A percentile compares a stretch with the other conserved stretches of the same genome.
Evolutionary conservation across 2,329 filamentous ascomycete genomes (phyloP).

Genomic region (Immersiporthe knoxdaviesiana): DNA sequence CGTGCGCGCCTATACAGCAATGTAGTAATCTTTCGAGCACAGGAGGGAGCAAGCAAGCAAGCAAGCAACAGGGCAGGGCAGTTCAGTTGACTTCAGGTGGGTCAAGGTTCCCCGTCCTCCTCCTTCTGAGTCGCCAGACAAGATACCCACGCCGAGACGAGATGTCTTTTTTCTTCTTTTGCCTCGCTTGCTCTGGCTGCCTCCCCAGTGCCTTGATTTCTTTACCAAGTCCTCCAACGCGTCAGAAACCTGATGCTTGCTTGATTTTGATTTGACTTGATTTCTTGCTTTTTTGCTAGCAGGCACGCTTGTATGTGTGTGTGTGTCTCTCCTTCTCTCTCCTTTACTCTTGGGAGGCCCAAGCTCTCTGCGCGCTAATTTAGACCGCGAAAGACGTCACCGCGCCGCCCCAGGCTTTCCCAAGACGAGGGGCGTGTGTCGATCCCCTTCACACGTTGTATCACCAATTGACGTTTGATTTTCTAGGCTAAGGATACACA

Average conservation of each 20-base stretch:
- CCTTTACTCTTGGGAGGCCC: neutral
- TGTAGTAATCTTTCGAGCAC: conserved; percentile 1
- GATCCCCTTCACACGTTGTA: neutral
- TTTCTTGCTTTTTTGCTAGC: neutral
- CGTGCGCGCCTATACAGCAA: conserved; percentile 27
- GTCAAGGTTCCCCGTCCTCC: neutral
- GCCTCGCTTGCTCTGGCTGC: neutral
- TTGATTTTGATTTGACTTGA: neutral
- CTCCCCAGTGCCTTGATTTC: neutral
- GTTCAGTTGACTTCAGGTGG: neutral
- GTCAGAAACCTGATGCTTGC: neutral
- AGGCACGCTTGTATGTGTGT: neutral
- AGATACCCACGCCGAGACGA: neutral
- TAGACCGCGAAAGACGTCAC: conserved; percentile 15
- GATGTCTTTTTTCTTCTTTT: neutral
- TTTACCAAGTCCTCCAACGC: neutral
- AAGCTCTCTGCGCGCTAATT: conserved; percentile 9
- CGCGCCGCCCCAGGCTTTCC: neutral
- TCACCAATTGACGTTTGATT: neutral
- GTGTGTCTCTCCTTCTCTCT: neutral
- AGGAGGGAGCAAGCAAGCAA: neutral
- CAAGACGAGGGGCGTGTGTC: neutral
- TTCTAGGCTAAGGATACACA: neutral
- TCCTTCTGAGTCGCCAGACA: neutral
- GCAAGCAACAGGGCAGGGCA: neutral